Conservation (phyloP, 2,329 filamentous ascomycete genomes). For the Pseudogymnoascus sp. region DNA sequence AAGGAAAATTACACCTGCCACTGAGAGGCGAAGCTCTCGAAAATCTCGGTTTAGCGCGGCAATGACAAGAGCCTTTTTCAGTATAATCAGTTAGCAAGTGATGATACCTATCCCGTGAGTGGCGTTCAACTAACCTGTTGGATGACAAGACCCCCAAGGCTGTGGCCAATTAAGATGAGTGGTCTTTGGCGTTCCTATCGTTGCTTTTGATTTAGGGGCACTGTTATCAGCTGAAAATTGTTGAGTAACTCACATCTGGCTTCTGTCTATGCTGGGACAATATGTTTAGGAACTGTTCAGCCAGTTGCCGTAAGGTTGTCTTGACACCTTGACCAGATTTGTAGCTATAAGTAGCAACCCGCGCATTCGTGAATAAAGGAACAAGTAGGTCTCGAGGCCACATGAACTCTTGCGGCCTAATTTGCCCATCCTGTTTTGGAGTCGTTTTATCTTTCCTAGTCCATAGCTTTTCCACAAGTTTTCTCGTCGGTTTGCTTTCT, state of each 20-base stretch:
- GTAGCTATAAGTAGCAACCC: conserved; percentile 19
- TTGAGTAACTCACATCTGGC: conserved; percentile 12
- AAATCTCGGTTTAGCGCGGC: conserved; percentile 12
- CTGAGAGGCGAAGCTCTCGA: conserved; percentile 13
- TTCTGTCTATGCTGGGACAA: conserved; percentile 15
- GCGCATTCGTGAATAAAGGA: conserved; percentile 15
- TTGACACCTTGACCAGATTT: conserved; percentile 16
- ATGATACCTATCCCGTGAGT: neutral
- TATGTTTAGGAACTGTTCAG: conserved; percentile 15
- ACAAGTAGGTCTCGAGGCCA: conserved; percentile 17
- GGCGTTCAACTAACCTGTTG: conserved; percentile 14
- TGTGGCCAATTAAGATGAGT: conserved; percentile 18
- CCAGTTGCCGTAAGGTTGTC: conserved; percentile 16
- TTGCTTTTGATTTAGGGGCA: neutral
- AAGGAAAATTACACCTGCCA: conserved; percentile 18
- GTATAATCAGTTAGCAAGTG: neutral
- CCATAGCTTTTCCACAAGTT: conserved; percentile 11
- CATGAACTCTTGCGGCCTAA: conserved; percentile 13
- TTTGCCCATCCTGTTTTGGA: conserved; percentile 3
- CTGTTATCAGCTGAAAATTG: neutral
- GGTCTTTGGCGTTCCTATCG: conserved; percentile 15
- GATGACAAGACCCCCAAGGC: conserved; percentile 17
- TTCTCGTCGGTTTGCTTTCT: conserved; percentile 1
- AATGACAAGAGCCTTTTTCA: conserved; percentile 15
- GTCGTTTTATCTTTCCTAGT: conserved; percentile 11